Conservation (phyloP, 345 rosid genomes). For the Arabidopsis arenosa region DNA sequence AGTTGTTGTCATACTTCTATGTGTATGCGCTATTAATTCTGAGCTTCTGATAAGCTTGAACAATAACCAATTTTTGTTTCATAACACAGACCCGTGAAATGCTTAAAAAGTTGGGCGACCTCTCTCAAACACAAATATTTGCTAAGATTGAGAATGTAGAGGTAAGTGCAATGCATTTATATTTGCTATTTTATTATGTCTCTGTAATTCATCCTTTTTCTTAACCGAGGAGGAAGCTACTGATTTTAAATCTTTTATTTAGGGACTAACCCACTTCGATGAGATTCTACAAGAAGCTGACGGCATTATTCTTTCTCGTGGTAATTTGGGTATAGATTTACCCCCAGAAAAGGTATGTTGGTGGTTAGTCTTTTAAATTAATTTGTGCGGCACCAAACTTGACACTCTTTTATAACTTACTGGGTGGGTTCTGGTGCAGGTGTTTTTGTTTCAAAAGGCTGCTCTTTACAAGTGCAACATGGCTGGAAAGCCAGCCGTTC, state of each 20-base stretch:
- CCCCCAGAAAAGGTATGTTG: conserved; percentile 92
- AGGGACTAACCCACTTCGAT: conserved; percentile 97
- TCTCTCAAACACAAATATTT: conserved; percentile 86
- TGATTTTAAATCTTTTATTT: conserved; percentile 6
- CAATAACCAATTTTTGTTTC: conserved; percentile 27
- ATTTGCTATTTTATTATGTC: conserved; percentile 7
- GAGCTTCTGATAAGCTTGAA: not conserved
- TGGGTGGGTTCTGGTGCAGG: conserved; percentile 52
- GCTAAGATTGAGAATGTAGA: conserved; percentile 96
- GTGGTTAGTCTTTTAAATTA: conserved; percentile 29
- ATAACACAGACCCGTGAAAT: conserved; percentile 75
- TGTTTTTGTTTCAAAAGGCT: conserved; percentile 91
- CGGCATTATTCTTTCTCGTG: conserved; percentile 98
- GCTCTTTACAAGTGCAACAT: conserved; percentile 92
- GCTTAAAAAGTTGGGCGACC: conserved; percentile 84
- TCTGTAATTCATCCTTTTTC: not conserved
- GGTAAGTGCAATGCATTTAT: conserved; percentile 48
- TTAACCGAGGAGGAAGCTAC: not conserved
- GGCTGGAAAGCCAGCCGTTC: conserved; percentile 95
- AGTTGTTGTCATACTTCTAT: not conserved
- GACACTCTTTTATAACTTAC: not conserved
- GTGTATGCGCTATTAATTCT: not conserved
- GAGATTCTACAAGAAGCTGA: conserved; percentile 99
- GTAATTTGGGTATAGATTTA: conserved; percentile 95
- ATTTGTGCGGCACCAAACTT: not conserved